Conservation (phyloP, 768 basidiomycete genomes). For the Clitopilus hobsonii region DNA sequence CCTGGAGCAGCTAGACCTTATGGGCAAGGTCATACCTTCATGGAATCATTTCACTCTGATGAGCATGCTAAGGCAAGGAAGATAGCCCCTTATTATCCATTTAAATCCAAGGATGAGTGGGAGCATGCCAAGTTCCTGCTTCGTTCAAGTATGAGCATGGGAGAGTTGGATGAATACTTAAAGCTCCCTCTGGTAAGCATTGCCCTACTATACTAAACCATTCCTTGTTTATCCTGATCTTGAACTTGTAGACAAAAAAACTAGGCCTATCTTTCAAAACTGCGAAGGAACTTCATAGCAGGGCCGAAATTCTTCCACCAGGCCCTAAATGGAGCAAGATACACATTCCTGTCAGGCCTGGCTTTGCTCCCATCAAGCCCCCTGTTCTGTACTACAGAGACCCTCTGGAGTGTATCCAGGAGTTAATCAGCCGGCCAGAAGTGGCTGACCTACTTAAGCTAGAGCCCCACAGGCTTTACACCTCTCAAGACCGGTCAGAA, state of each 20-base stretch:
- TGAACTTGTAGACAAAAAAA: conserved; percentile 7
- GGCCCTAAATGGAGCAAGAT: conserved; percentile 20
- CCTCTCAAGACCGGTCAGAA: conserved; percentile 5
- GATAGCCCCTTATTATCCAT: conserved; percentile 26
- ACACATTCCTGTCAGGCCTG: not conserved
- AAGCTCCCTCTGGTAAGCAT: conserved; percentile 18
- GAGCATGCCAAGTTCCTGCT: conserved; percentile 24
- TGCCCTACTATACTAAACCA: not conserved
- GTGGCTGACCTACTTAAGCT: conserved; percentile 19
- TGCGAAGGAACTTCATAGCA: conserved; percentile 19
- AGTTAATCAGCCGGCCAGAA: conserved; percentile 19
- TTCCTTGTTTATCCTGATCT: not conserved
- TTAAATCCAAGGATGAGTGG: conserved; percentile 24
- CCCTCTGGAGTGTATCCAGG: conserved; percentile 21
- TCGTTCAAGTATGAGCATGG: conserved; percentile 22
- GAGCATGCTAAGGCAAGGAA: conserved; percentile 11
- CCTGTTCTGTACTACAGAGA: conserved; percentile 22
- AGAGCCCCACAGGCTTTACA: conserved; percentile 10
- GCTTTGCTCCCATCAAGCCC: conserved; percentile 17
- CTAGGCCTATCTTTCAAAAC: conserved; percentile 18
- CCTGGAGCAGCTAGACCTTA: not conserved
- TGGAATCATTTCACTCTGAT: conserved; percentile 21
- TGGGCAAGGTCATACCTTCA: conserved; percentile 13
- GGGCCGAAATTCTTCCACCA: conserved; percentile 21
- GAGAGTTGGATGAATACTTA: conserved; percentile 21